A percentile compares a stretch with the other conserved stretches of the same genome.
Evolutionary conservation across 164 flowering plant genomes (phyloP).

Genomic region (Aristolochia fimbriata): DNA sequence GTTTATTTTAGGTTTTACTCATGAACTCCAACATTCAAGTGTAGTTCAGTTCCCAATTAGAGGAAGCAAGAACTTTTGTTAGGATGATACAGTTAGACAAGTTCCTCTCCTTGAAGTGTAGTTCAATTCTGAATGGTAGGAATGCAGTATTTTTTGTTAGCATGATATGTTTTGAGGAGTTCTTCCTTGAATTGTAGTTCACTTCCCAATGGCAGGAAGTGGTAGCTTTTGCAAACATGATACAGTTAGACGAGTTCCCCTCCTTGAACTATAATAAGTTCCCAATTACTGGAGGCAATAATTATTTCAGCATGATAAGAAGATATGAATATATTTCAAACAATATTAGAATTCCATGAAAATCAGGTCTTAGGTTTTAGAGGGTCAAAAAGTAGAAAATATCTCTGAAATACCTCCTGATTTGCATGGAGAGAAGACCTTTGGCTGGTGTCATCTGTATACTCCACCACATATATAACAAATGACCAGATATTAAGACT

Average conservation of each 20-base stretch:
- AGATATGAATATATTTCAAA: neutral
- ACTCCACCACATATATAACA: no score
- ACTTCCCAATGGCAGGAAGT: no score
- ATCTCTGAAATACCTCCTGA: neutral
- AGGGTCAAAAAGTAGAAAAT: neutral
- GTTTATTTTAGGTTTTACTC: neutral
- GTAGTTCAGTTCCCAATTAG: neutral
- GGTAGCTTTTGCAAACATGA: no score
- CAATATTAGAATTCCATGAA: neutral
- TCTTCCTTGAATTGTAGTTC: no score
- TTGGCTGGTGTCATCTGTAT: neutral
- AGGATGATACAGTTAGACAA: neutral
- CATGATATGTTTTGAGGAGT: no score
- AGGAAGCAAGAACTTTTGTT: neutral
- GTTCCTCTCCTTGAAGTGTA: neutral
- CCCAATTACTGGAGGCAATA: neutral
- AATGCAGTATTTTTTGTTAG: no score
- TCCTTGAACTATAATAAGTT: neutral
- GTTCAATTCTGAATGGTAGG: neutral
- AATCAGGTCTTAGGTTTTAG: neutral
- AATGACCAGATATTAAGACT: no score
- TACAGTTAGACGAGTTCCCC: neutral
- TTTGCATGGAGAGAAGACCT: neutral
- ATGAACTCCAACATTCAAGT: neutral
- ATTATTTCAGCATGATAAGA: neutral